Evolutionary conservation across 2,329 filamentous ascomycete genomes (phyloP), one percentile per base, ranked within the genome.

Genomic region (Penicillium italicum): DNA sequence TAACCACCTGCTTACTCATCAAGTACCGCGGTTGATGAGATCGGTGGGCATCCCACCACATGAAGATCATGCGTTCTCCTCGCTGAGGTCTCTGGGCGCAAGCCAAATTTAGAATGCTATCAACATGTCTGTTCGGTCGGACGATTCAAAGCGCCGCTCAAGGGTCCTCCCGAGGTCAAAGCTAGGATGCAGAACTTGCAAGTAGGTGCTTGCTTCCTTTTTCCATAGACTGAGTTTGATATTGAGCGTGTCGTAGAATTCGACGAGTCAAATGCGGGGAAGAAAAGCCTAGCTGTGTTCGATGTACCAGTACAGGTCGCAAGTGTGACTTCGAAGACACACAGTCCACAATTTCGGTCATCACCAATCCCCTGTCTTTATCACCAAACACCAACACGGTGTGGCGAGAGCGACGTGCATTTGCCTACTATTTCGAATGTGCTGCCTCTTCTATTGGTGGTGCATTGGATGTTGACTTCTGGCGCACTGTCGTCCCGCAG

Each of bases 371-470:
- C 2, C 54, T 66, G 4, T 64, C 67, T 28, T 46, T 56, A 11
- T 60, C 53, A 5, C 61, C 67, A 36, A 64, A 64, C 36, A 65
- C 67, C 26, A 65, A 64, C 34, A 65, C 62, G 6, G 64, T 62
- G 2, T 70, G 58, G 56, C 61, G 66, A 41, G 73, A 76, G 50
- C 66, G 70, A 24, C 72, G 72, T 20, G 71, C 72, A 8, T 75
- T 75, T 61, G 68, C 70, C 1, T 73, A 69, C 34, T 76, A 74
- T 57, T 71, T 72, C 24, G 61, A 74, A 38, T 58, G 65, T 20
- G 66, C 66, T 1, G 72, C 69, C 12, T 57, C 62, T 0, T 64
- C 62, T 10, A 58, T 75, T 20, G 68, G 69, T 2, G 73, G 73
- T 18, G 64, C 58, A 4, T 50, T 74, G 10, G 73, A 75, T 59